phyloP scores from a whole-genome alignment of 2,329 filamentous ascomycete genomes.

The Microsporum audouinii region DNA sequence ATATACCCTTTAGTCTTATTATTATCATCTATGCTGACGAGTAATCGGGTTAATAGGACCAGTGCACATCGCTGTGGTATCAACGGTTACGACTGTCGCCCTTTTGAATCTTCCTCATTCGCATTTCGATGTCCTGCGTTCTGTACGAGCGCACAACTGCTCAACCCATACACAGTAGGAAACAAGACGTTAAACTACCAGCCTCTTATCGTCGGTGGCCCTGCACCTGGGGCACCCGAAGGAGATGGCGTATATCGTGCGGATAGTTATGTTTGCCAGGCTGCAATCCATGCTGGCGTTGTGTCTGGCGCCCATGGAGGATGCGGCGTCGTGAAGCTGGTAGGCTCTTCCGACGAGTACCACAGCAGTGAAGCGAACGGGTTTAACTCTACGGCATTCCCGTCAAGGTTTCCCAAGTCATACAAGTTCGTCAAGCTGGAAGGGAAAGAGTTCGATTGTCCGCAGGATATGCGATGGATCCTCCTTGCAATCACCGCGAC shows the following conservation, averaged over 20 bases:
- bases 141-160: conserved; percentile 37
- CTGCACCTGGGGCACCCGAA: conserved; percentile 26
- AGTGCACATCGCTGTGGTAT: conserved; percentile 40
- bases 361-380: conserved; percentile 55
- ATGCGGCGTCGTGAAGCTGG: conserved; percentile 66
- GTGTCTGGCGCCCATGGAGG: conserved; percentile 61
- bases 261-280: conserved; percentile 76
- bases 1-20: neutral
- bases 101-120: conserved; percentile 42
- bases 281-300: conserved; percentile 74
- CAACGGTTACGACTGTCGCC: conserved; percentile 45
- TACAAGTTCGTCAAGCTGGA: conserved; percentile 61
- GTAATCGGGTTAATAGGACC: conserved; percentile 20
- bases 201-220: conserved; percentile 42
- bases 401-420: conserved; percentile 79
- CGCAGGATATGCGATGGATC: conserved; percentile 71
- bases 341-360: conserved; percentile 57
- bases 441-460: conserved; percentile 46
- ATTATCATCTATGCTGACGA: neutral
- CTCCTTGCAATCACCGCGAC: conserved; percentile 68
- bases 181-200: conserved; percentile 42
- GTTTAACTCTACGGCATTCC: conserved; percentile 65
- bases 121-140: conserved; percentile 48
- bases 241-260: conserved; percentile 60
- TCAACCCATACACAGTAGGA: conserved; percentile 43